Percentiles rank a stretch among this genome's conserved stretches.
Evolutionary conservation across 2,329 filamentous ascomycete species (phyloP).

Genomic region (Ascochyta lentis): DNA sequence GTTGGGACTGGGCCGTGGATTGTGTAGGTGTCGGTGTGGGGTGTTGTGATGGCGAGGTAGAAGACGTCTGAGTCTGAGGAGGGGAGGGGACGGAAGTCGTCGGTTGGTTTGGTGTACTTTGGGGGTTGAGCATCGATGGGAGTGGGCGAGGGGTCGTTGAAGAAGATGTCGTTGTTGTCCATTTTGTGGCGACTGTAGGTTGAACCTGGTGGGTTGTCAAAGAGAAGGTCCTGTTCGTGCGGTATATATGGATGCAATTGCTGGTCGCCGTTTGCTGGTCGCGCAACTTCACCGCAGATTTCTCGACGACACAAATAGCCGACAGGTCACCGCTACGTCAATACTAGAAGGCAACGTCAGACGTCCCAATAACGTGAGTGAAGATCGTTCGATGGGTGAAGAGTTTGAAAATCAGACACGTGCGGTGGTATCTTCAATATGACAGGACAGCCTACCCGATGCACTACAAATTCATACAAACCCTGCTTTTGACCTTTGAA

Average conservation of each 20-base stretch:
- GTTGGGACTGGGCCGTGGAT: slow-evolving; percentile 25
- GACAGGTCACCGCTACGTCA: not conserved
- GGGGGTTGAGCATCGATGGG: not conserved
- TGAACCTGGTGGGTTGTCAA: not conserved
- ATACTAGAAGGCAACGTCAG: not conserved
- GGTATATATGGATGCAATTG: not conserved
- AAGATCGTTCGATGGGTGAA: not conserved
- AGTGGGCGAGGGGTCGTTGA: slow-evolving; percentile 3
- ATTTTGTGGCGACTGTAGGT: slow-evolving; percentile 8
- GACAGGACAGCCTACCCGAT: slow-evolving; percentile 6
- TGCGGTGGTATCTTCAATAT: slow-evolving; percentile 27
- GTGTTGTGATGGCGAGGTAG: slow-evolving; percentile 34
- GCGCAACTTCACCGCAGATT: not conserved
- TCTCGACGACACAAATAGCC: not conserved
- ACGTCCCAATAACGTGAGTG: not conserved
- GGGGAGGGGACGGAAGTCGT: slow-evolving; percentile 19
- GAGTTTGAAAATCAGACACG: not conserved
- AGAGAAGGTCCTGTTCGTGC: not conserved
- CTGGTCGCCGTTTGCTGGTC: not conserved
- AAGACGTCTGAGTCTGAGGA: slow-evolving; percentile 21
- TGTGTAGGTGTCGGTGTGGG: slow-evolving; percentile 28
- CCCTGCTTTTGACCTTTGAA: slow-evolving; percentile 20
- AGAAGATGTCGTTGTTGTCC: slow-evolving; percentile 16
- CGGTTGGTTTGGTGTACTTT: slow-evolving; percentile 17
- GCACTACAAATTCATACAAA: slow-evolving; percentile 4